A percentile compares a stretch with the other conserved stretches of the same genome.
Evolutionary conservation across 2,329 filamentous ascomycete genomes (phyloP).

Genomic region (Penicillium sclerotiorum): DNA sequence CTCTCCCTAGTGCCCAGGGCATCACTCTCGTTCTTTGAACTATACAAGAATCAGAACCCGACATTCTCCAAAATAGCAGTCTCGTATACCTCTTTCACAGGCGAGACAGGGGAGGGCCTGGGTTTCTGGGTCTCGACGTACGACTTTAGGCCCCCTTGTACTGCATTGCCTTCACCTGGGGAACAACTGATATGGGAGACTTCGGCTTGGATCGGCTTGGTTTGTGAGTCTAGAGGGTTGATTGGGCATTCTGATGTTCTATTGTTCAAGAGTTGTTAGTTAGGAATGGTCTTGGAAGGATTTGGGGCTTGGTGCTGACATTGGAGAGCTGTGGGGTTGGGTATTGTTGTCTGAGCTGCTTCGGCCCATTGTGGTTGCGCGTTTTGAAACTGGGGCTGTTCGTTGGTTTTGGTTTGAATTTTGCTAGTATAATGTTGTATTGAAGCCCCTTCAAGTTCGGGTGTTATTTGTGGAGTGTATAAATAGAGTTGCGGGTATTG

Average conservation of each 20-base stretch:
- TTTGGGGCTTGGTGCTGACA: background rate
- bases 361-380: conserved; percentile 4
- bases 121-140: background rate
- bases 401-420: too few relatives aligned
- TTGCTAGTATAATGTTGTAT: conserved; percentile 4
- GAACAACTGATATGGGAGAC: background rate
- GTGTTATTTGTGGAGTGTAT: background rate
- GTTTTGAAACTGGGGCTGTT: too few relatives aligned
- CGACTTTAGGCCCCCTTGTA: background rate
- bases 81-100: background rate
- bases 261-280: too few relatives aligned
- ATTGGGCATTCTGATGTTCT: too few relatives aligned
- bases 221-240: background rate
- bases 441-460: too few relatives aligned
- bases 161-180: background rate
- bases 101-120: too few relatives aligned
- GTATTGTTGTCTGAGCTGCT: background rate
- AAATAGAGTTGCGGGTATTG: background rate
- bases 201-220: background rate
- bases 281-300: too few relatives aligned
- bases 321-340: background rate
- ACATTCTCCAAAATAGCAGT: background rate
- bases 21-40: background rate
- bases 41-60: background rate
- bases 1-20: background rate